Evolutionary conservation across 2,329 filamentous ascomycete genomes (phyloP).

Genomic region (Penicillium aurantiogriseum): DNA sequence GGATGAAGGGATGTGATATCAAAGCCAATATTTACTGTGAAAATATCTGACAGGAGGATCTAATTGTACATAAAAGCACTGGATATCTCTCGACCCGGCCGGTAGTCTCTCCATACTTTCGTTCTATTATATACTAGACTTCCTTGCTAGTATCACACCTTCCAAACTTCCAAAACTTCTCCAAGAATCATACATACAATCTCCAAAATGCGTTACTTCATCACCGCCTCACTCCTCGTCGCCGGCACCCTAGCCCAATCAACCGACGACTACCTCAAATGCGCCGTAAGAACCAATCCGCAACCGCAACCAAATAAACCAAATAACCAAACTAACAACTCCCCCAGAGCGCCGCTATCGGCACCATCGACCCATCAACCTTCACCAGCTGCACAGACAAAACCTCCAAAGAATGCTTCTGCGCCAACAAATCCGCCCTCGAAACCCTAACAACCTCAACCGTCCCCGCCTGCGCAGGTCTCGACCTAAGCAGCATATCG

Average conservation of each 20-base stretch:
- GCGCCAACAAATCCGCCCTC: constrained; percentile 18
- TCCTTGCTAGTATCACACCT: background rate
- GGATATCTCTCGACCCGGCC: background rate
- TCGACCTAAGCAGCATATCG: constrained; percentile 6
- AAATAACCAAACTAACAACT: background rate
- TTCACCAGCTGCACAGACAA: constrained; percentile 12
- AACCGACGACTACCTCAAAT: constrained; percentile 12
- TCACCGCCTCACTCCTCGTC: constrained; percentile 16
- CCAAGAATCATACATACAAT: background rate
- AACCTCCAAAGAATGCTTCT: constrained; percentile 17
- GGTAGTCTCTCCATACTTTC: background rate
- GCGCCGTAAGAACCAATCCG: constrained; percentile 16
- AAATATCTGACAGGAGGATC: background rate
- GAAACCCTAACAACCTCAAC: constrained; percentile 4
- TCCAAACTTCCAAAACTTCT: background rate
- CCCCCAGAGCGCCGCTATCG: constrained; percentile 9
- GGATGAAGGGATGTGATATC: constrained; percentile 19
- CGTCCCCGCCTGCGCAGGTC: constrained; percentile 9
- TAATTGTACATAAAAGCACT: constrained; percentile 15
- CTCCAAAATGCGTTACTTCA: constrained; percentile 22
- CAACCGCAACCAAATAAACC: too few relatives aligned
- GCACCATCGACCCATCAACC: constrained; percentile 5
- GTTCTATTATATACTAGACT: background rate
- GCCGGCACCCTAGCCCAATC: constrained; percentile 13
- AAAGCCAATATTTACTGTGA: constrained; percentile 10